Conservation (phyloP, 768 basidiomycete genomes). For the Tricholoma hemisulphureum region DNA sequence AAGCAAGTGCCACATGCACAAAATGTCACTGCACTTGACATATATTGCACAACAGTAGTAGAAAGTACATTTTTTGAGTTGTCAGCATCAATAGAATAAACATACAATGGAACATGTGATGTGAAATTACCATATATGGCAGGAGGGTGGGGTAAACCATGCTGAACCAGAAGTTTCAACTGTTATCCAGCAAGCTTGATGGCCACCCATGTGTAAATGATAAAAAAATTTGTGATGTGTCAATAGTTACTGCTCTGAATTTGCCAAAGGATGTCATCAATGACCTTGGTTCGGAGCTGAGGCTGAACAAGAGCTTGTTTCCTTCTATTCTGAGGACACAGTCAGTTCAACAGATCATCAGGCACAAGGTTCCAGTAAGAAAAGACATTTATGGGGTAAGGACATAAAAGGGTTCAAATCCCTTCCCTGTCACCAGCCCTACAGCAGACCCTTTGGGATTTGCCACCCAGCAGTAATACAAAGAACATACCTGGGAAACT, state of each 20-base stretch:
- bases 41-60: too few relatives aligned
- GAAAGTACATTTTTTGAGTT: too few relatives aligned
- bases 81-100: too few relatives aligned
- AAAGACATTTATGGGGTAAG: not conserved
- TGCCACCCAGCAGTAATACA: constrained; percentile 12
- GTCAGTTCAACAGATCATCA: not conserved
- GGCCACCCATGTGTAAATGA: constrained; percentile 10
- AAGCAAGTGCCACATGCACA: too few relatives aligned
- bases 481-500: not conserved
- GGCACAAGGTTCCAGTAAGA: not conserved
- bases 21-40: too few relatives aligned
- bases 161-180: too few relatives aligned
- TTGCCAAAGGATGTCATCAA: constrained; percentile 31
- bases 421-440: not conserved
- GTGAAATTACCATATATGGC: too few relatives aligned
- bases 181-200: constrained; percentile 11
- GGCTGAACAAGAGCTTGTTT: constrained; percentile 15
- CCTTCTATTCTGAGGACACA: constrained; percentile 26
- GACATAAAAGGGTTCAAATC: too few relatives aligned
- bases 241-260: constrained; percentile 33
- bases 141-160: too few relatives aligned
- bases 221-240: constrained; percentile 25
- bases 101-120: too few relatives aligned
- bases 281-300: constrained; percentile 27
- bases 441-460: constrained; percentile 22